phyloP scores from a whole-genome alignment of 2,329 filamentous ascomycete genomes.

The Fusarium sp. region DNA sequence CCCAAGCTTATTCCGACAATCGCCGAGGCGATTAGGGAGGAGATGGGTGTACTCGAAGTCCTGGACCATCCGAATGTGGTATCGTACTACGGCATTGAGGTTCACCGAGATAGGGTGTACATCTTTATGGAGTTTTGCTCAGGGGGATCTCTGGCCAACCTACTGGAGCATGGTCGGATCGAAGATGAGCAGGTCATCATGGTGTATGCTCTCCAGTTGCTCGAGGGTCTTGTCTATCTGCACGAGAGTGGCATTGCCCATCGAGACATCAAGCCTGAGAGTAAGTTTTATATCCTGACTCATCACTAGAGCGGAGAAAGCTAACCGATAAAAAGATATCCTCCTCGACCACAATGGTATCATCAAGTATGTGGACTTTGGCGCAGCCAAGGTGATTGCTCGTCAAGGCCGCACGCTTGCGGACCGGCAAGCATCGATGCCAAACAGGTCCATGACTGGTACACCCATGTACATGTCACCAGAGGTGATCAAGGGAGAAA shows the following conservation, averaged over 20 bases:
- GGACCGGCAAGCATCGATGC: constrained; percentile 68
- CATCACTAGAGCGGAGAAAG: background rate
- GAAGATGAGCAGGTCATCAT: constrained; percentile 98
- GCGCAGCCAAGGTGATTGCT: constrained; percentile 95
- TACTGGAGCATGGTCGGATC: constrained; percentile 95
- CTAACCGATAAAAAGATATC: constrained; percentile 71
- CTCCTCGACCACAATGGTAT: constrained; percentile 97
- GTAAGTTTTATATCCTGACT: constrained; percentile 62
- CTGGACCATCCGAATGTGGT: constrained; percentile 98
- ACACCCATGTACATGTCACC: constrained; percentile 99
- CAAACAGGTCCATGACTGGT: constrained; percentile 93
- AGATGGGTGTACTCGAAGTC: constrained; percentile 96
- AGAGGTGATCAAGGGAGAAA: constrained; percentile 94
- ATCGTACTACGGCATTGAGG: constrained; percentile 97
- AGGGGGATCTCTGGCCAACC: constrained; percentile 87
- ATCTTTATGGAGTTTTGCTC: constrained; percentile 99
- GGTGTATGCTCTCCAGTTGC: constrained; percentile 93
- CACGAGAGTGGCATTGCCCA: constrained; percentile 94
- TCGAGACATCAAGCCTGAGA: constrained; percentile 97
- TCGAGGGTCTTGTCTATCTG: constrained; percentile 93
- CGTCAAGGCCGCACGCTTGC: constrained; percentile 88
- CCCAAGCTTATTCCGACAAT: constrained; percentile 95
- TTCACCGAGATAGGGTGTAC: constrained; percentile 98
- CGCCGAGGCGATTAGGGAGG: constrained; percentile 92
- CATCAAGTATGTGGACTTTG: constrained; percentile 99